These are phyloP conservation scores for Trametes sp. DNA, from an alignment of 1,284 basidiomycete species.

Conservation along the genomic window DNA sequence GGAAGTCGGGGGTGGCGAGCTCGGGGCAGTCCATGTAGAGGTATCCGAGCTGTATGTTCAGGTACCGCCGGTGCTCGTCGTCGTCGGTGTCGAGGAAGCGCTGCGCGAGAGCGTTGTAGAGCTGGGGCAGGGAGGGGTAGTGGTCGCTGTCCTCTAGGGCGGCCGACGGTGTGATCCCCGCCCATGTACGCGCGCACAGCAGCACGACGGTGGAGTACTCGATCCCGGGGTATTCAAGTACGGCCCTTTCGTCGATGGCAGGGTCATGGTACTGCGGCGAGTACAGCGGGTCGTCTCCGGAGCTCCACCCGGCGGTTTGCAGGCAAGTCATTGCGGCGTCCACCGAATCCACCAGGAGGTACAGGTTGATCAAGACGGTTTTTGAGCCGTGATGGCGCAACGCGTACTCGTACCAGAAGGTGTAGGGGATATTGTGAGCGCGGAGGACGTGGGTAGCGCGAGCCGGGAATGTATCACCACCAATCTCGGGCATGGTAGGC, in stretches of 20 bases:
- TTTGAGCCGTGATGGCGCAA: conserved; percentile 17
- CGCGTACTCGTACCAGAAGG: conserved; percentile 19
- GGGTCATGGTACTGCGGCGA: conserved; percentile 13
- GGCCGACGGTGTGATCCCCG: conserved; percentile 1
- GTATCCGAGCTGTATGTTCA: background rate
- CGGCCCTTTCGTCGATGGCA: conserved; percentile 11
- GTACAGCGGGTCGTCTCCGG: background rate
- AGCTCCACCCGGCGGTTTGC: conserved; percentile 5
- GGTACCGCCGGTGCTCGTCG: background rate
- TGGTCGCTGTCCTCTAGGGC: background rate
- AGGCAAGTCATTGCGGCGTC: background rate
- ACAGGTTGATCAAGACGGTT: conserved; percentile 13
- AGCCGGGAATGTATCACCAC: background rate
- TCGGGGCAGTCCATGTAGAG: conserved; percentile 14
- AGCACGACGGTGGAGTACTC: conserved; percentile 6
- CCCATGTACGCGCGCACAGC: conserved; percentile 4
- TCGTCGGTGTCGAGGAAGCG: background rate
- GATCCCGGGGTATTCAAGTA: background rate
- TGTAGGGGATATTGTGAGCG: conserved; percentile 7
- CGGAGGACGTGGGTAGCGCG: conserved; percentile 2
- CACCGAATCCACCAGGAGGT: conserved; percentile 17
- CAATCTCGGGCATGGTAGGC: background rate
- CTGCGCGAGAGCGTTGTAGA: conserved; percentile 12
- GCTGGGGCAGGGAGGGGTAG: conserved; percentile 13
- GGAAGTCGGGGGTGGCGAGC: conserved; percentile 8